Conservation (phyloP, 106 monocot genomes). For the Agapanthus africanus region DNA sequence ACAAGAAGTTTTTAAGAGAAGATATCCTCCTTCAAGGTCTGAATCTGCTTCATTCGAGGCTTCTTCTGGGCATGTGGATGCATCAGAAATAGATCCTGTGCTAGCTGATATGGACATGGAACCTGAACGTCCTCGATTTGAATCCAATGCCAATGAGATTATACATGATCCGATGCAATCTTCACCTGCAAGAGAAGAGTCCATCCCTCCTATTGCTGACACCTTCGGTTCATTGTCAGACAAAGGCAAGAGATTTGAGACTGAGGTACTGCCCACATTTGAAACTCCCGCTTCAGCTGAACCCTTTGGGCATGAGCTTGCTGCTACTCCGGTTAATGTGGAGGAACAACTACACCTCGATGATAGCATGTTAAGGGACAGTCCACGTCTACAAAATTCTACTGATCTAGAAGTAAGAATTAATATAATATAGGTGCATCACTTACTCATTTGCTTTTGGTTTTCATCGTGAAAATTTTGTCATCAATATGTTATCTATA, state of each 20-base stretch:
- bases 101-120: slow-evolving; percentile 16
- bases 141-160: not conserved
- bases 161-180: slow-evolving; percentile 15
- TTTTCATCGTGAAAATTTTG: no score
- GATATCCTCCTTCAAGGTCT: slow-evolving; percentile 19
- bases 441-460: no score
- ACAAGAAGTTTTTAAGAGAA: slow-evolving; percentile 27
- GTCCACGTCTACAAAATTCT: slow-evolving; percentile 22
- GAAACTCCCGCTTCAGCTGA: slow-evolving; percentile 13
- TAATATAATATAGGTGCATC: no score
- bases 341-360: slow-evolving; percentile 20
- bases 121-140: slow-evolving; percentile 31
- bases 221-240: slow-evolving; percentile 18
- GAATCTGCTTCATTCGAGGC: slow-evolving; percentile 10
- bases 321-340: slow-evolving; percentile 19
- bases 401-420: slow-evolving; percentile 45
- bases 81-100: slow-evolving; percentile 5
- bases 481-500: no score
- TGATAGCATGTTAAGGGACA: slow-evolving; percentile 14
- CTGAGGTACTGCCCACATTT: slow-evolving; percentile 11
- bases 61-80: slow-evolving; percentile 1
- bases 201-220: slow-evolving; percentile 9
- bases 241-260: slow-evolving; percentile 13
- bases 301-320: slow-evolving; percentile 8
- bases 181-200: slow-evolving; percentile 21